Evolutionary conservation across 345 rosid genomes (phyloP).

Genomic region (Hibiscus trionum): DNA sequence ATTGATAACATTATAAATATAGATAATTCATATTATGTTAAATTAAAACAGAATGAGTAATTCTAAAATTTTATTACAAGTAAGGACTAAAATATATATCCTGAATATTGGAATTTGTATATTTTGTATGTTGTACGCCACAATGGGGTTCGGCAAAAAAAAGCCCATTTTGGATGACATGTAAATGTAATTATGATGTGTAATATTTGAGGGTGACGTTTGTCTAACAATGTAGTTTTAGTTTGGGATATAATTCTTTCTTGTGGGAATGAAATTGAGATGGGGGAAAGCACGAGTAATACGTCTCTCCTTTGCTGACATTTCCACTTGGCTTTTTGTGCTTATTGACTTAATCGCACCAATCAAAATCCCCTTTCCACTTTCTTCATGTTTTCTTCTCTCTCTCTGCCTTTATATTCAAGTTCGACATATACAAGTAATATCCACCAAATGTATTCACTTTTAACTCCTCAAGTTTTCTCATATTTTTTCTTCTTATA

Average conservation of each 20-base stretch:
- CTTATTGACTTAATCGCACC: slow-evolving; percentile 21
- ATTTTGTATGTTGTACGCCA: too few species aligned
- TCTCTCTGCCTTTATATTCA: neutral
- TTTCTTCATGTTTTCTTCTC: neutral
- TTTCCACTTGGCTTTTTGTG: slow-evolving; percentile 23
- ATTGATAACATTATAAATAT: too few species aligned
- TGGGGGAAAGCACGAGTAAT: slow-evolving; percentile 11
- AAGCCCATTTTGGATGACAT: neutral
- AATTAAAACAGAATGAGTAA: too few species aligned
- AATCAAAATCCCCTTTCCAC: slow-evolving; percentile 11
- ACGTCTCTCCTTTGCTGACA: slow-evolving; percentile 25
- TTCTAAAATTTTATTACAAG: too few species aligned
- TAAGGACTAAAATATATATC: too few species aligned
- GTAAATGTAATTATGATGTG: neutral
- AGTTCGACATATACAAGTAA: neutral
- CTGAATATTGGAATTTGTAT: too few species aligned
- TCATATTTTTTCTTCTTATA: neutral
- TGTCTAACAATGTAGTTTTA: slow-evolving; percentile 39
- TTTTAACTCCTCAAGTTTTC: neutral
- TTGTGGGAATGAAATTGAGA: slow-evolving; percentile 13
- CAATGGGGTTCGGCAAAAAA: too few species aligned
- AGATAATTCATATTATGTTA: too few species aligned
- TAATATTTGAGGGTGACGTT: slow-evolving; percentile 34
- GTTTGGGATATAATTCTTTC: slow-evolving; percentile 20
- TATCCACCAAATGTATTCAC: neutral